Conservation (phyloP, 108 stramenopile genomes). For the Aurantiochytrium sp. region DNA sequence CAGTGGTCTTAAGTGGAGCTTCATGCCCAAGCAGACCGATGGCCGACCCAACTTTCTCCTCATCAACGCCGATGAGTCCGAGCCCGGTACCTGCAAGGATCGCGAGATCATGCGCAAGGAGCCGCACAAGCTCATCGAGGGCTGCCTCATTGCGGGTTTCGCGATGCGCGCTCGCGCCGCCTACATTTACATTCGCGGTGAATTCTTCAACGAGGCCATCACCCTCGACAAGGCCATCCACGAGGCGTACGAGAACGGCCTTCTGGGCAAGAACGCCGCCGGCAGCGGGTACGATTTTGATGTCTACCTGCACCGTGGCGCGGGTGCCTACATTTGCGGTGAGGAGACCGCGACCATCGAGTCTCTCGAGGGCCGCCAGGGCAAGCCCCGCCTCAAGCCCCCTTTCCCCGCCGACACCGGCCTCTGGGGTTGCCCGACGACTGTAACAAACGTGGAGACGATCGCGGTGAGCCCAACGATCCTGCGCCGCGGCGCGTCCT, state of each 20-base stretch:
- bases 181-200: slow-evolving; percentile 99
- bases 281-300: slow-evolving; percentile 99
- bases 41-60: slow-evolving; percentile 95
- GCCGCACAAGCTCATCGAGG: slow-evolving; percentile 98
- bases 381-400: slow-evolving; percentile 96
- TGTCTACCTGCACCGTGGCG: slow-evolving; percentile 97
- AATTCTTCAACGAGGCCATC: slow-evolving; percentile 99
- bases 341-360: slow-evolving; percentile 99
- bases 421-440: slow-evolving; percentile 95
- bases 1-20: slow-evolving; percentile 98
- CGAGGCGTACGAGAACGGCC: slow-evolving; percentile 89
- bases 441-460: slow-evolving; percentile 99
- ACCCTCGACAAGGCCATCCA: slow-evolving; percentile 98
- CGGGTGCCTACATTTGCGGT: slow-evolving; percentile 99
- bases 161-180: slow-evolving; percentile 98
- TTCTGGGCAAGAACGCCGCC: slow-evolving; percentile 91
- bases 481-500: slow-evolving; percentile 85
- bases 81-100: slow-evolving; percentile 99
- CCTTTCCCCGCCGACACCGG: slow-evolving; percentile 99
- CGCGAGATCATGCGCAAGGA: slow-evolving; percentile 99
- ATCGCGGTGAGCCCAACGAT: slow-evolving; percentile 96
- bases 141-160: slow-evolving; percentile 93
- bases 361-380: slow-evolving; percentile 85
- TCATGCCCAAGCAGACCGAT: slow-evolving; percentile 99
- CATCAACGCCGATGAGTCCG: slow-evolving; percentile 98